Base-by-base conservation (phyloP, 192 early-diverging fungal species). In the Podila verticillata region DNA sequence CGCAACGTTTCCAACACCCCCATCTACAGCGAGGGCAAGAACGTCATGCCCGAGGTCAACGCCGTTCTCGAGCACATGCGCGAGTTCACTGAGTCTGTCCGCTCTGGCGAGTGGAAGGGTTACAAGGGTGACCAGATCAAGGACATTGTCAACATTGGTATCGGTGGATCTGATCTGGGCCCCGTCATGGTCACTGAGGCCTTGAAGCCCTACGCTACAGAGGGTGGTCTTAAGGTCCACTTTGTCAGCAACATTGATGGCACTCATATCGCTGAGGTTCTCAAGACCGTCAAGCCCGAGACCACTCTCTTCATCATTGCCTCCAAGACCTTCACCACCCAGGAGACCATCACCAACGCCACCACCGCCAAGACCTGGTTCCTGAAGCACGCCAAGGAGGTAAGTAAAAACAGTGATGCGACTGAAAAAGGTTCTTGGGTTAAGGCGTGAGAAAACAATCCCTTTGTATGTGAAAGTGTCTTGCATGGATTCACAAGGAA, bases 171-270 rank as follows among this genome's bases (percentile, higher is more conserved):
- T 4, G 97, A 99, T 83, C 88, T 99, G 39, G 97, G 97, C 34
- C 97, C 97, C 26, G 95, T 97, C 63, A 99, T 99, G 97, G 97
- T 96, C 24, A 98, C 97, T n/a, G 96, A 99, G 85, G 96, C 97
- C 9, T 87, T 99, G 71, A 98, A 98, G 88, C 94, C 92, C 28
- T 98, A 96, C 83, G 90, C 93, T 56, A 88, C 95, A 60, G 70
- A 80, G 61, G 77, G 77, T 3, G 93, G 88, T 5, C 83, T 99
- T 44, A 87, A 87, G 74, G 93, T 93, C 24, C 97, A 99, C 85
- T 99, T 96, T 91, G 97, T 99, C 47, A 95, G 93, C 68, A 99
- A 99, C 85, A 95, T 99, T 75, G 97, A 99, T 70, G 97, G 97
- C 63, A 99, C 97, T 22, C 96, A 99, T 70, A 87, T 99, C 64